Evolutionary conservation across 306 rosid genomes (phyloP), one percentile per base, ranked within the genome.

Genomic region (Rubus parviflorus): DNA sequence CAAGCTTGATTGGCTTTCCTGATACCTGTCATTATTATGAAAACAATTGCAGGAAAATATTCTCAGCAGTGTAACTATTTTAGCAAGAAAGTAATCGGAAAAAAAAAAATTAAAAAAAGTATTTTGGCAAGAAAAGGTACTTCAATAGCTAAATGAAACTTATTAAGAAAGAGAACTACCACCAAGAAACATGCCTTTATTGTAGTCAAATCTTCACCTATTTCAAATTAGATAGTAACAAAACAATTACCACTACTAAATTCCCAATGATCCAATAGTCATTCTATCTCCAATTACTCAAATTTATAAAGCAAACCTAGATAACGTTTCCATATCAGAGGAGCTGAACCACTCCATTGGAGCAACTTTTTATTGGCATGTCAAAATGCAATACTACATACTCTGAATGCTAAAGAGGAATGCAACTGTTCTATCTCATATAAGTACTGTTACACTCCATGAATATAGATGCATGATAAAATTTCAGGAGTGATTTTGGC

Each of bases 1-100:
- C 99, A 75, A 95, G 96, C 86, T 95, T 95, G 79, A 95, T 92
- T 75, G 99, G 99, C 88, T 89, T 95, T 82, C 99, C 97, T 52
- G 99, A 95, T 85, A 95, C 97, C 99, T 95, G 76, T 35, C 71
- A 85, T 72, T 78, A 63, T 72, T 67, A 74, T 74, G 68, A 60
- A 35, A 74, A 56, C 53, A 74, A 42, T 42, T 41, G 22, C 42
- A 41, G 13, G 35, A 73, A 73, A 17, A 17, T 23, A 58, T 23
- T 42, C 35, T 17, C 58, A 1, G 43, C 38, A 30, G 20, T 47
- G 23, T 60, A 25, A 43, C 46, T 11, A 10, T 68, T 66, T 68
- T 68, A 1, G 73, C n/a, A 23, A 68, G 56, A 68, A 42, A 42
- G 8, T 42, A 42, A 4, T 30, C 35, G 35, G 35, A 30, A 30